Evolutionary conservation across 352 stramenopile species (phyloP).

Genomic region (Pythium periplocum): DNA sequence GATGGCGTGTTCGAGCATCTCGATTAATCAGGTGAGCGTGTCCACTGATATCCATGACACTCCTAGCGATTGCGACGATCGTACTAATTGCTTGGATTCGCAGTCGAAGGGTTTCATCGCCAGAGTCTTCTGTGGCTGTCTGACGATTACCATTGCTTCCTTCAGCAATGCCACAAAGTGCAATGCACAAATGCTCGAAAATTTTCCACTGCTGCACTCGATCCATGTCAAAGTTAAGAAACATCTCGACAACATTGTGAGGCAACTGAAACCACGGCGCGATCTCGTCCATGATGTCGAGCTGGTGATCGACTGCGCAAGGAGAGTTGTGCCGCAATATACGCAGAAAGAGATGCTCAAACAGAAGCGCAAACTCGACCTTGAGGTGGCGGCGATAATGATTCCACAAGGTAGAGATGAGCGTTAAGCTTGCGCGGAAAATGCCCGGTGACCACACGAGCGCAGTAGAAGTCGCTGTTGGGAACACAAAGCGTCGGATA

Average conservation of each 20-base stretch:
- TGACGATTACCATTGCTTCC: constrained; percentile 24
- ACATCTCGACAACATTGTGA: constrained; percentile 86
- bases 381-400: constrained; percentile 82
- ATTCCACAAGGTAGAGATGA: constrained; percentile 81
- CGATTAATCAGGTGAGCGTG: constrained; percentile 83
- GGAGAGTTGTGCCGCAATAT: constrained; percentile 51
- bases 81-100: constrained; percentile 67
- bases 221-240: constrained; percentile 86
- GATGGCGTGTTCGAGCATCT: constrained; percentile 60
- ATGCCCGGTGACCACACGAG: constrained; percentile 53
- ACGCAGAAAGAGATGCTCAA: constrained; percentile 76
- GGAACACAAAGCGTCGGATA: constrained; percentile 70
- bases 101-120: constrained; percentile 34
- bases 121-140: constrained; percentile 24
- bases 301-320: constrained; percentile 48
- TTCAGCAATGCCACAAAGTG: constrained; percentile 72
- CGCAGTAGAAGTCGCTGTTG: constrained; percentile 57
- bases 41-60: constrained; percentile 82
- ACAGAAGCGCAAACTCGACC: constrained; percentile 74
- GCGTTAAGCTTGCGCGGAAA: constrained; percentile 50
- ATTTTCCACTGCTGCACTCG: constrained; percentile 87
- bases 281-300: constrained; percentile 78
- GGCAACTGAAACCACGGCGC: constrained; percentile 74
- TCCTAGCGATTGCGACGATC: constrained; percentile 73
- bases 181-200: constrained; percentile 77